Base-by-base conservation (phyloP, 2,329 filamentous ascomycete species). In the Venturia nashicola region DNA sequence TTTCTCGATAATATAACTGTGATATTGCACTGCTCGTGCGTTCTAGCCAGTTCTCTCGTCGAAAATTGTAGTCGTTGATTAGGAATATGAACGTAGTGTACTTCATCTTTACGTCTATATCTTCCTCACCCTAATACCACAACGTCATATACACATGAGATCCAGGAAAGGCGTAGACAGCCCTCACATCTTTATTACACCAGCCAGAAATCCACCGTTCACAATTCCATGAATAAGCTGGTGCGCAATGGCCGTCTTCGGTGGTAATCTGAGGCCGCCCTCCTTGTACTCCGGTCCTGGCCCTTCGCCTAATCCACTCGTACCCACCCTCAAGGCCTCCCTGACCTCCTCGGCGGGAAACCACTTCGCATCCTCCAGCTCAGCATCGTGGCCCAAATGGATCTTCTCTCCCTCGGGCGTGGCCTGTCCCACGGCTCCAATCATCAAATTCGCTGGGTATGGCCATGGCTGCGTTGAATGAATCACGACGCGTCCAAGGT, bases 291-390 rank as follows among this genome's bases (percentile, higher is more conserved):
- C 87, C 48, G 82, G 77, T 0, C 84, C 83, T 1, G 87, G 77
- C 1, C 78, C 73, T 51, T 88, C 87, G 16, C 85, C 88, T 65
- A 96, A 71, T 2, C 82, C 82, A 73, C 85, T 87, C 0, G 85
- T 85, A 0, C 89, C 88, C 9, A 83, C 78, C 64, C 77, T 76
- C 72, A 97, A 75, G 1, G 91, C 93, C 71, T 88, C 83, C 70
- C 85, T 80, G 2, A 96, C 85, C 75, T 96, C 91, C 1, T 91
- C 90, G 42, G 95, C 77, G 0, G 83, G 77, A 70, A 93, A 93
- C 94, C 94, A 99, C 73, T 85, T 88, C 3, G 94, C 94, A 75
- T 89, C 84, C 72, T 96, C 90, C 67, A 99, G 75, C 78, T 99
- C 94, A 0, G 90, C 90, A 73, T 99, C 94, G 74, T 97, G 89